Conservation (phyloP, 2,329 filamentous ascomycete species). For the Pyrenophora tritici-repentis region DNA sequence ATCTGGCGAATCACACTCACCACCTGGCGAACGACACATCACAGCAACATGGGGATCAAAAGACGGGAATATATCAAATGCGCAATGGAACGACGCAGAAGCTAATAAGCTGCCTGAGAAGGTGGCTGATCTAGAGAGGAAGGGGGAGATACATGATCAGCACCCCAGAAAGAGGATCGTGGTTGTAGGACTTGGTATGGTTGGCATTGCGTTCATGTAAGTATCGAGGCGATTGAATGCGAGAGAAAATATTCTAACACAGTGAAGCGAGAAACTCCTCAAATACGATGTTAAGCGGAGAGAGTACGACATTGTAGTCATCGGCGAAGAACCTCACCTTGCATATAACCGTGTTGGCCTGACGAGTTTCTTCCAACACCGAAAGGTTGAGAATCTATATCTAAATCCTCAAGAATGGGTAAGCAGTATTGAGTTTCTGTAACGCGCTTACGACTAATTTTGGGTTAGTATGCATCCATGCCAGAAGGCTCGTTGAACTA, state of each 20-base stretch:
- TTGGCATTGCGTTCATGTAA: conserved; percentile 86
- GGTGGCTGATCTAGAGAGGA: conserved; percentile 39
- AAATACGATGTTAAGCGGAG: conserved; percentile 77
- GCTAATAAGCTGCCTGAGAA: conserved; percentile 53
- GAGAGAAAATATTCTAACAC: background rate
- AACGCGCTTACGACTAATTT: conserved; percentile 1
- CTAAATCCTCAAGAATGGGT: conserved; percentile 85
- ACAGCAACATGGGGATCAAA: conserved; percentile 35
- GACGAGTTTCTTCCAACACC: conserved; percentile 86
- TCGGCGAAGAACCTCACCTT: conserved; percentile 85
- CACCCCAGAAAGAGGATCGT: conserved; percentile 68
- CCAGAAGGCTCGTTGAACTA: conserved; percentile 72
- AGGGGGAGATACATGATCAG: conserved; percentile 35
- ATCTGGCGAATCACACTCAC: conserved; percentile 39
- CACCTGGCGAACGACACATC: conserved; percentile 26
- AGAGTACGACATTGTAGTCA: conserved; percentile 81
- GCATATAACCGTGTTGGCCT: conserved; percentile 91
- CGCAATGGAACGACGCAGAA: conserved; percentile 53
- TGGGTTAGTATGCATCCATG: conserved; percentile 66
- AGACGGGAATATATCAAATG: conserved; percentile 49
- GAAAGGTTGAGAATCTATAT: conserved; percentile 84
- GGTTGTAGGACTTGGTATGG: conserved; percentile 89
- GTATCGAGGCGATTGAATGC: conserved; percentile 38
- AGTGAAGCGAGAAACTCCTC: conserved; percentile 77
- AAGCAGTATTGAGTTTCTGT: background rate